Evolutionary conservation across 2,329 filamentous ascomycete genomes (phyloP), one percentile per base, ranked within the genome.

Genomic region (Fusarium acutatum): DNA sequence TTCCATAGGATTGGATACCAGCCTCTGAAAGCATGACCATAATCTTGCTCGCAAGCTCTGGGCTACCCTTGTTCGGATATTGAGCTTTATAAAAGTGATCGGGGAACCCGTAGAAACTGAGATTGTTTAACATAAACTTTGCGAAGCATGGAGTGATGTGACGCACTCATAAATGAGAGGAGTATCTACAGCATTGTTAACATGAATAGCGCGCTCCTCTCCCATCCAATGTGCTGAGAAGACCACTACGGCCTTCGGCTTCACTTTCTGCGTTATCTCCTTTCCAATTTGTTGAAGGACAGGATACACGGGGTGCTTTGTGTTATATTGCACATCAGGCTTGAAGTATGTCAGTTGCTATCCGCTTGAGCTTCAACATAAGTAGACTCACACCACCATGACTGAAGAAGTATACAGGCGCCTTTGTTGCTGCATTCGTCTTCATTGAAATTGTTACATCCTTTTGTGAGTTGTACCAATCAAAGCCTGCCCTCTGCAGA

Each of bases 141-240:
- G 12, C 7, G 30, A 26, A 32, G 10, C 18, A 20, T 32, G 24
- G 50, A 38, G 20, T 34, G 7, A 10, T 57, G 28, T 30, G 40
- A 60, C 70, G 64, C 80, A 89, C 88, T 94, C 92, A 79, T 93
- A 94, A 57, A 94, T 92, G 72, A 94, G 78, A 64, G 91, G 88
- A 7, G 88, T 90, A n/a, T 86, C 82, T 64, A 89, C 89, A 7
- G 88, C 90, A 14, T 87, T 89, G 79, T 94, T 94, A 74, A 94
- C 86, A 76, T 91, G 84, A 69, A 94, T 87, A 7, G 83, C 85
- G 74, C 87, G 83, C 43, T 82, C 81, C 61, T 78, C 82, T 50
- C 87, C 90, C 82, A 93, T 90, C 93, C 93, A 95, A 81, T 95
- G 93, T 2, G 92, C 93, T 2, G 92, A 94, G 79, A 95, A 92